A percentile compares a stretch with the other conserved stretches of the same genome.
phyloP scores from a whole-genome alignment of 208 protist species.

The Blechomonas ayalai region DNA sequence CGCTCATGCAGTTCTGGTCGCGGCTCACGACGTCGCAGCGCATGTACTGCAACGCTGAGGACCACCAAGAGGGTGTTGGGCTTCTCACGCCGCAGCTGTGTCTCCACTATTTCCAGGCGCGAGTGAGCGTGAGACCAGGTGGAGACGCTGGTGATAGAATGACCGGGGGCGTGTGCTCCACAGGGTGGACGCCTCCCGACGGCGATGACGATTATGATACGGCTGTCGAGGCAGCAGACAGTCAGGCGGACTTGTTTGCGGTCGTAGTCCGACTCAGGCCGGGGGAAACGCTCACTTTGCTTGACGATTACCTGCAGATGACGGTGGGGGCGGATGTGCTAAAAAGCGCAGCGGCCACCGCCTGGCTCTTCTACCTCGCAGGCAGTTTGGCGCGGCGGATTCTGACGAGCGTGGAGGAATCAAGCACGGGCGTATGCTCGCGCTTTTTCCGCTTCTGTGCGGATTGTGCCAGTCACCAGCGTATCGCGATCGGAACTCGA shows the following conservation, averaged over 20 bases:
- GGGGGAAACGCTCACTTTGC: conserved; percentile 25
- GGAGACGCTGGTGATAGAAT: too few relatives aligned
- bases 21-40: conserved; percentile 50
- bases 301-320: conserved; percentile 45
- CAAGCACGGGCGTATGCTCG: conserved; percentile 26
- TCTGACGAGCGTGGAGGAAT: conserved; percentile 34
- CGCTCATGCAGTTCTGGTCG: conserved; percentile 63
- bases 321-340: conserved; percentile 38
- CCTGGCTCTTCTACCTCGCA: conserved; percentile 77
- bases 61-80: conserved; percentile 20
- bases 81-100: conserved; percentile 37
- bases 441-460: conserved; percentile 60
- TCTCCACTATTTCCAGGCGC: conserved; percentile 40
- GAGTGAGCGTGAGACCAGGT: conserved; percentile 19
- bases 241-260: conserved; percentile 43
- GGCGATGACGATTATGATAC: conserved; percentile 34
- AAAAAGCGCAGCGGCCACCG: conserved; percentile 40
- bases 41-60: conserved; percentile 33
- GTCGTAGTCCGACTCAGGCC: conserved; percentile 41
- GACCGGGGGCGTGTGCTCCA: neutral
- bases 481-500: conserved; percentile 5
- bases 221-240: conserved; percentile 37
- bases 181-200: too few relatives aligned
- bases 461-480: conserved; percentile 59
- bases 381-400: conserved; percentile 44